A percentile compares a stretch with the other conserved stretches of the same genome.
These are phyloP conservation scores for Penicillium griseofulvum DNA, from an alignment of 2,329 filamentous ascomycete genomes.

Conservation along the genomic window DNA sequence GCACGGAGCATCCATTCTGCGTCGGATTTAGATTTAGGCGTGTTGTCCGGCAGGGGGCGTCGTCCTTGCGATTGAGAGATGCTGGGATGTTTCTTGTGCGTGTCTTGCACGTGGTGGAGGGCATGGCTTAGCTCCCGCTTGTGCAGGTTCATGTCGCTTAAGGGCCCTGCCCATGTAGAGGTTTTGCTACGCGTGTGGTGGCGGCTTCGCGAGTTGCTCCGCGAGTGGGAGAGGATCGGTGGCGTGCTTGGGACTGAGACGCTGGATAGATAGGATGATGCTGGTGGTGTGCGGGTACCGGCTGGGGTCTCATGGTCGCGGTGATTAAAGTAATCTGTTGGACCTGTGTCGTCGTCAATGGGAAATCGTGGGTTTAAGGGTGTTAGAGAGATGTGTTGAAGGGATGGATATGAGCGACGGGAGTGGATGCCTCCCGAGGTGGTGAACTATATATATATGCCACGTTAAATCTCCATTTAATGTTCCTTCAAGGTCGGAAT, in stretches of 20 bases:
- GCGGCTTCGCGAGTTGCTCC: conserved; percentile 38
- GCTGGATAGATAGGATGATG: conserved; percentile 42
- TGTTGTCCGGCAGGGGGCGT: conserved; percentile 6
- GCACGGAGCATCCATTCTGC: conserved; percentile 61
- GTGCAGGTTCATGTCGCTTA: conserved; percentile 39
- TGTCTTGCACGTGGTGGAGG: conserved; percentile 18
- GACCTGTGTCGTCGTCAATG: conserved; percentile 47
- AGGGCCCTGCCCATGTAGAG: conserved; percentile 29
- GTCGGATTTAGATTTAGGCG: conserved; percentile 27
- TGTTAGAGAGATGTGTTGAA: conserved; percentile 60
- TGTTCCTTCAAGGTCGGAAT: background rate
- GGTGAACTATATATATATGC: conserved; percentile 17
- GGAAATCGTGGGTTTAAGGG: conserved; percentile 57
- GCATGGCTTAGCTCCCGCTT: conserved; percentile 27
- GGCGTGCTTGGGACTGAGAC: conserved; percentile 44
- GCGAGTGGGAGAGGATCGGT: conserved; percentile 44
- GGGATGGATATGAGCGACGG: conserved; percentile 58
- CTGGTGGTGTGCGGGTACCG: conserved; percentile 31
- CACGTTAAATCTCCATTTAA: background rate
- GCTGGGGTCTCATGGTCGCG: conserved; percentile 20
- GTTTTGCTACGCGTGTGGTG: conserved; percentile 35
- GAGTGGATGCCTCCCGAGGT: conserved; percentile 35
- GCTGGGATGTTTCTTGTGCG: conserved; percentile 8
- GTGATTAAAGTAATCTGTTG: conserved; percentile 34
- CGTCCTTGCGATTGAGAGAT: conserved; percentile 1